Base-by-base conservation (phyloP, 768 basidiomycete genomes). In the Pleurotus cornucopiae region DNA sequence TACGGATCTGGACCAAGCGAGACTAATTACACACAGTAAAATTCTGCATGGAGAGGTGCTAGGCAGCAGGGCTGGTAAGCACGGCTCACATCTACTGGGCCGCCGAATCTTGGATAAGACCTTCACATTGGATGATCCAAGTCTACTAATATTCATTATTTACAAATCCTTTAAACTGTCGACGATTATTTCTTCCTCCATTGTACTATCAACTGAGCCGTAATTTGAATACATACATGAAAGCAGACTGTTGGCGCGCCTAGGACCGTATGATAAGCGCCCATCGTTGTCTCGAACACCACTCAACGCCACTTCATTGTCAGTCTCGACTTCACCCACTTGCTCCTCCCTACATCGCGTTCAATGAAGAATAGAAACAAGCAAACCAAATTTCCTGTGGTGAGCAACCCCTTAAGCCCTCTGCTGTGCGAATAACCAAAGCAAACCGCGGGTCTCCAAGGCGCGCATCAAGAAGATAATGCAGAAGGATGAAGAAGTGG, bases 391-490 rank as follows among this genome's bases (percentile, higher is more conserved):
- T 95, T 95, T 64, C 92, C 93, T 6, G 91, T 94, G 57, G 92
- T 93, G 70, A 70, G 90, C 71, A 51, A 54, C 57, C 46, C 6
- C 40, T 26, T 25, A 26, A n/a, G 30, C 40, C 1, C 20, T 30
- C 3, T 1, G 13, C 5, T 23, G 45, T 16, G 23, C 46, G 21
- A 20, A 14, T 14, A 47, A 47, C 13, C 16, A 25, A 16, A 25
- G 30, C 49, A 5, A 34, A 37, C 47, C 1, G 18, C 14, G 41
- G 41, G 41, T 16, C 41, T 18, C 16, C 3, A 61, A 96, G 94
- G 95, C 96, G 3, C 88, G 96, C 45, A 98, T 98, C 76, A 98
- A 98, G 81, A 91, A 93, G 76, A 97, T 98, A 55, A 98, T 98
- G 92, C 96, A 98, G 76, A 94, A 94, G 68, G 96, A 98, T 67